phyloP scores from a whole-genome alignment of 2,329 filamentous ascomycete genomes.

The Trichoderma harzianum region DNA sequence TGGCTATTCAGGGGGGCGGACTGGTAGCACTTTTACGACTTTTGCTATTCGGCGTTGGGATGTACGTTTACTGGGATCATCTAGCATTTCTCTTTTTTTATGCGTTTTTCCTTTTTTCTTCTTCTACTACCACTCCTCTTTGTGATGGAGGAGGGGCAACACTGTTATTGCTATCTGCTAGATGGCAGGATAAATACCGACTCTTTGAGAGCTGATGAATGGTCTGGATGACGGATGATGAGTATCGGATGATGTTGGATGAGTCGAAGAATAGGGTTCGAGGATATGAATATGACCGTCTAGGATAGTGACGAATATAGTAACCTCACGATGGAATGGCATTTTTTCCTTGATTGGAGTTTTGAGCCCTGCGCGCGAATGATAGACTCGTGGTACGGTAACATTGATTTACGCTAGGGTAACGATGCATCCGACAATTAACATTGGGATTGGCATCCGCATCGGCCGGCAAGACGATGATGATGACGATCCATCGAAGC shows the following conservation, averaged over 20 bases:
- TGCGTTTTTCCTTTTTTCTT: not conserved
- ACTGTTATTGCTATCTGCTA: not conserved
- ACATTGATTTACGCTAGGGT: not conserved
- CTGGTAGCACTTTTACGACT: slow-evolving; percentile 1
- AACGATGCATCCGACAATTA: not conserved
- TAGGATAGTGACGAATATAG: slow-evolving; percentile 14
- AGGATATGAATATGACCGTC: not conserved
- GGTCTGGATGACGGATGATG: not conserved
- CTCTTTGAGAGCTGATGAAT: not conserved
- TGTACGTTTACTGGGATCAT: slow-evolving; percentile 6
- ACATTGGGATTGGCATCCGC: not conserved
- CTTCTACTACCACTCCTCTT: not conserved
- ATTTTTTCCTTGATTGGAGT: not conserved
- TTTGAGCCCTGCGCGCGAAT: not conserved
- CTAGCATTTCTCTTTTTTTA: not conserved
- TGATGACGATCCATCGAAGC: not conserved
- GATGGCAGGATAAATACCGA: not conserved
- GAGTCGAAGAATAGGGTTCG: not conserved
- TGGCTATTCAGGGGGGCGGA: not conserved
- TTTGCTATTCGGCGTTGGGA: slow-evolving; percentile 13
- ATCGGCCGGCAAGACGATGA: not conserved
- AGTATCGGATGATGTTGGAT: not conserved
- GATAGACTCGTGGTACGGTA: not conserved
- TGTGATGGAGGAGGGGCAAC: not conserved
- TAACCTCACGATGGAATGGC: not conserved